These are phyloP conservation scores for Aspergillus kassunensis DNA, from an alignment of 495 filamentous ascomycete species.

Conservation along the genomic window DNA sequence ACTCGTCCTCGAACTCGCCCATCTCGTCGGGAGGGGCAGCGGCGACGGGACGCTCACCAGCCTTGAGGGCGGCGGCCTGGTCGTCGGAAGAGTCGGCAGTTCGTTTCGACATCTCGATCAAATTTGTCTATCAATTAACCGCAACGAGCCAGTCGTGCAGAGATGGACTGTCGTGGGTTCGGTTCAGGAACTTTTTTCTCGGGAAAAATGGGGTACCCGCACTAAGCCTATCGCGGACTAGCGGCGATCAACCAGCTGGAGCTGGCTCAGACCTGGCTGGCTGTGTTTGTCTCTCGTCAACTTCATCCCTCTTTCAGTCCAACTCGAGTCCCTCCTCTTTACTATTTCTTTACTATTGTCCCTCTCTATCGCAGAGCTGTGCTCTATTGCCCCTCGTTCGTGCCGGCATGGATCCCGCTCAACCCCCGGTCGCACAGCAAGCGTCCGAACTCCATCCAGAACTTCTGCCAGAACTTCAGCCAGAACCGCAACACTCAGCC, in stretches of 20 bases:
- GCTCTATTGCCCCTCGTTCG: not conserved
- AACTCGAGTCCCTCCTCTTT: conserved; percentile 10
- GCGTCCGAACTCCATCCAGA: not conserved
- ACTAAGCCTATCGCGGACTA: conserved; percentile 42
- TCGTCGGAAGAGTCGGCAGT: conserved; percentile 53
- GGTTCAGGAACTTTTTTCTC: conserved; percentile 30
- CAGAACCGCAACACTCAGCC: not conserved
- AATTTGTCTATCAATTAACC: conserved; percentile 6
- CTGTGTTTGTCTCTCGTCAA: conserved; percentile 3
- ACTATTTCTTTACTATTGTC: not conserved
- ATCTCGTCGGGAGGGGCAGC: conserved; percentile 28
- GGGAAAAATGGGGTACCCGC: conserved; percentile 18
- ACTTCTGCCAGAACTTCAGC: no score
- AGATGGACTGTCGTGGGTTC: conserved; percentile 6
- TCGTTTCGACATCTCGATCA: conserved; percentile 70
- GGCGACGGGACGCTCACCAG: conserved; percentile 57
- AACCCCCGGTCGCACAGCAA: not conserved
- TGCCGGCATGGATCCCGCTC: conserved; percentile 2
- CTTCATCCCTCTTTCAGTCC: conserved; percentile 3
- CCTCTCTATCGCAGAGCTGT: conserved; percentile 5
- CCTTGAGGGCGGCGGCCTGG: conserved; percentile 59
- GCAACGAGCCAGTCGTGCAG: conserved; percentile 23
- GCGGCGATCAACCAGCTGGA: conserved; percentile 29
- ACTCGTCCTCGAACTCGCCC: conserved; percentile 21
- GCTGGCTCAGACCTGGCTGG: conserved; percentile 17